Evolutionary conservation across 2,329 filamentous ascomycete genomes (phyloP).

Genomic region (Aureobasidium sp.): DNA sequence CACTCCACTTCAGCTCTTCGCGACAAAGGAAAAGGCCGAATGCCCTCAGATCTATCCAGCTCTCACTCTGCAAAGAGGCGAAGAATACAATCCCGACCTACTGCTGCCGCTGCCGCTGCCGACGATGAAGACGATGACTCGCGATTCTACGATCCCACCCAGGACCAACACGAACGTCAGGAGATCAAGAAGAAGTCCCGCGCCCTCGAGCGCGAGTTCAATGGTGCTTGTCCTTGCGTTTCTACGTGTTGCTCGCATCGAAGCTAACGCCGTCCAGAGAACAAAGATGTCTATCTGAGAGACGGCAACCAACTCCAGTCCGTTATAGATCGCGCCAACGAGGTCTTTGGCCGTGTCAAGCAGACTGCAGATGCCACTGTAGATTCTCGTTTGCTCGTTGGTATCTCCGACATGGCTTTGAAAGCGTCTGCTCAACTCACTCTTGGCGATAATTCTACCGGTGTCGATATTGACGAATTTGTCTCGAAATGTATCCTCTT

Average conservation of each 20-base stretch:
- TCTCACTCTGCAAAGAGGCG: conserved; percentile 24
- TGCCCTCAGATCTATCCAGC: conserved; percentile 36
- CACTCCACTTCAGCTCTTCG: conserved; percentile 24
- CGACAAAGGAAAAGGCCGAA: conserved; percentile 40
- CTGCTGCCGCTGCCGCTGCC: conserved; percentile 22
- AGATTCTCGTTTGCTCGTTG: conserved; percentile 79
- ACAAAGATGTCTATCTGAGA: conserved; percentile 63
- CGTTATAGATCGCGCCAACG: conserved; percentile 35
- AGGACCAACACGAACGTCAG: conserved; percentile 67
- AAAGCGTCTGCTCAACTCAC: conserved; percentile 70
- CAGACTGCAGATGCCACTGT: conserved; percentile 88
- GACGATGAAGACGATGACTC: conserved; percentile 28
- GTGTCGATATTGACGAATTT: conserved; percentile 85
- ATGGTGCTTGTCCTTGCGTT: conserved; percentile 40
- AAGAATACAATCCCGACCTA: conserved; percentile 18
- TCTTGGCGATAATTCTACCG: conserved; percentile 63
- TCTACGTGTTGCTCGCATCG: no score
- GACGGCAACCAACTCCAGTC: conserved; percentile 56
- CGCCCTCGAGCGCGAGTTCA: conserved; percentile 55
- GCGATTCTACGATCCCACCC: conserved; percentile 70
- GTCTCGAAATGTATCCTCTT: conserved; percentile 82
- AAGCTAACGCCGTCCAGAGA: conserved; percentile 44
- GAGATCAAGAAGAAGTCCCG: conserved; percentile 63
- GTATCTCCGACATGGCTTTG: conserved; percentile 70
- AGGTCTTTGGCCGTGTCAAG: conserved; percentile 59